Base-by-base conservation (phyloP, 2,329 filamentous ascomycete genomes). In the Tolypocladium cylindrosporum region DNA sequence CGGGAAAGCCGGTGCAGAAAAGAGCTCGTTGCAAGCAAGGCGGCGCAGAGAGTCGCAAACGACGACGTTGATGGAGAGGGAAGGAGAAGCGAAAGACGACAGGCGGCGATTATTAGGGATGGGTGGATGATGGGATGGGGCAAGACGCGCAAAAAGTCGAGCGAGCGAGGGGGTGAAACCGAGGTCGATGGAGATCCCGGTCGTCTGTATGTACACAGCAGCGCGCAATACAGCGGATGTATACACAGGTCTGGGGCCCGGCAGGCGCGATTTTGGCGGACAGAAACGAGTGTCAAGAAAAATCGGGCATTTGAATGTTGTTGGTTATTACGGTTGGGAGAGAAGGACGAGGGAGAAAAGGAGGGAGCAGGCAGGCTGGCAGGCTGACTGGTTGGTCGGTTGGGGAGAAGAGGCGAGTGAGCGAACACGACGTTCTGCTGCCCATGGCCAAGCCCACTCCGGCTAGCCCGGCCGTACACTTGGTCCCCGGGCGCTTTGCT, bases 91-190 rank as follows among this genome's bases (percentile, higher is more conserved):
- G 16, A 55, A 41, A 21, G 39, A 41, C 10, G 21, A 19, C 13
- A 9, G 52, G 21, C n/a, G 7, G 37, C 13, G 13, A 24, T 24
- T 4, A 40, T 41, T 24, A 54, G 21, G 52, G 37, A 41, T 36
- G 54, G 3, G 31, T 39, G 41, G 41, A 55, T 19, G 27, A 39
- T 36, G 9, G 54, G 54, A 55, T 21, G 54, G 34, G 54, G 41
- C n/a, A 34, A 34, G 50, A 40, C 39, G 16, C 7, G 42, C 42
- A 42, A 54, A 54, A 54, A 40, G 54, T 55, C 54, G 54, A 48
- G 27, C 40, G 54, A 56, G 55, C 55, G 51, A 54, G 55, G 24
- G 50, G 58, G 55, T 50, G 55, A 56, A 59, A 56, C 55, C 55
- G 55, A 56, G 57, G 54, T 40, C 45, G 27, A 36, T 37, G 27